Conservation (phyloP, 139 green algal genomes). For the Picochlorum sp. region DNA sequence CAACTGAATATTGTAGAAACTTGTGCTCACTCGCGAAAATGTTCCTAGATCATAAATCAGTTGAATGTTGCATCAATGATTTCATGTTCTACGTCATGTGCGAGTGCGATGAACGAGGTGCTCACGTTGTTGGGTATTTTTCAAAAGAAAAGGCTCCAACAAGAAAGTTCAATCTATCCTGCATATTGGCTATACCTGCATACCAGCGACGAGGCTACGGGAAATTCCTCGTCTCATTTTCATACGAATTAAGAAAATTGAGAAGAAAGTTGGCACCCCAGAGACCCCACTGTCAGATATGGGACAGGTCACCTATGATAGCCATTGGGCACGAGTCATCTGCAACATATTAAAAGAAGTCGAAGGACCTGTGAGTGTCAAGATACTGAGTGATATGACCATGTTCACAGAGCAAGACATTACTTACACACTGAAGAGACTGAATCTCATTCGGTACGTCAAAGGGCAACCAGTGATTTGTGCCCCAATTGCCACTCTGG, state of each 20-base stretch:
- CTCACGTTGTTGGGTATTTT: constrained; percentile 82
- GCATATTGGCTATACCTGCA: constrained; percentile 89
- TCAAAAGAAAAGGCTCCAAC: constrained; percentile 54
- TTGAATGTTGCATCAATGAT: constrained; percentile 90
- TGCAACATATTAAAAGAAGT: constrained; percentile 72
- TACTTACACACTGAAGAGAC: constrained; percentile 69
- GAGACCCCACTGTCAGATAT: constrained; percentile 92
- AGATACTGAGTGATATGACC: constrained; percentile 82
- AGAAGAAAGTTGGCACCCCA: constrained; percentile 92
- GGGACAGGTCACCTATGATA: constrained; percentile 79
- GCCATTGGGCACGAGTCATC: constrained; percentile 89
- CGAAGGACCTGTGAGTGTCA: constrained; percentile 67
- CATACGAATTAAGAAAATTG: constrained; percentile 94
- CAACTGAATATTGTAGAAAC: constrained; percentile 90
- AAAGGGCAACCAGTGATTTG: constrained; percentile 69
- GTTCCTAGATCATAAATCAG: constrained; percentile 98
- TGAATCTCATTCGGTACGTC: constrained; percentile 81
- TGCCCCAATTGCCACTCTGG: constrained; percentile 37
- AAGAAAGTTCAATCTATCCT: constrained; percentile 93
- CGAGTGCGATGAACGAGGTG: constrained; percentile 84
- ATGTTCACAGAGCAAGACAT: constrained; percentile 92
- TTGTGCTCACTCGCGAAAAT: constrained; percentile 96
- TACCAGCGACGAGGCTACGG: constrained; percentile 97
- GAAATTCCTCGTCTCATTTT: constrained; percentile 94
- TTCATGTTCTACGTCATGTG: constrained; percentile 98